Base-by-base conservation (phyloP, 2,329 filamentous ascomycete genomes). In the Ustilaginoidea virens region DNA sequence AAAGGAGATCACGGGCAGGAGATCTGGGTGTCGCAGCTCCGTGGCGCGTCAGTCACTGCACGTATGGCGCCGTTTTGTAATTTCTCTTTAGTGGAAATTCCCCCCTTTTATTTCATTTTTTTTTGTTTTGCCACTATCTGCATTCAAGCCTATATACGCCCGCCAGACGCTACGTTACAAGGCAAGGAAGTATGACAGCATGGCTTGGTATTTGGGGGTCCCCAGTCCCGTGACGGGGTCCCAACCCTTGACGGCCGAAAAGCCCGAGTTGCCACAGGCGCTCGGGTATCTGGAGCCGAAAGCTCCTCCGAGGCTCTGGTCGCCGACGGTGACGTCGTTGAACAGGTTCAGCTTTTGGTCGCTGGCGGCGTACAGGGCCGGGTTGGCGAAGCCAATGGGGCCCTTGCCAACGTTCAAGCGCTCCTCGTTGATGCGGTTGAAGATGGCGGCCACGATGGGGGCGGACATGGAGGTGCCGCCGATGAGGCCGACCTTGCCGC, bases 401-500 rank as follows among this genome's bases (percentile, higher is more conserved):
- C 39, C 34, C 40, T 49, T 51, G 7, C 44, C 44, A 1, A 35
- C 40, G n/a, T 32, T 31, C 25, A 51, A 24, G 7, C 46, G 38
- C 36, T 45, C 42, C 23, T 42, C 46, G 16, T 51, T 51, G 5
- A 50, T 41, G 25, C 49, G 36, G n/a, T 39, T 46, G 23, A 55
- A 36, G 30, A 58, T 48, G 20, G 40, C 39, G 5, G 40, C 49
- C n/a, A 53, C 47, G 10, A 48, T 42, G 3, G 52, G 52, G 4
- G 47, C 47, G 5, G 49, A 44, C 19, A 46, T 48, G 27, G 58
- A 64, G 1, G 68, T 72, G 10, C 66, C 67, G 28, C 53, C 64
- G 1, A 60, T 53, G 17, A 59, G 46, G 1, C 40, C 38, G 31
- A 59, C 60, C 5, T 43, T 40, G 13, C 59, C 60, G 27, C 61